A percentile compares a stretch with the other conserved stretches of the same genome.
Conservation (phyloP, 345 rosid species). For the Aegle marmelos region DNA sequence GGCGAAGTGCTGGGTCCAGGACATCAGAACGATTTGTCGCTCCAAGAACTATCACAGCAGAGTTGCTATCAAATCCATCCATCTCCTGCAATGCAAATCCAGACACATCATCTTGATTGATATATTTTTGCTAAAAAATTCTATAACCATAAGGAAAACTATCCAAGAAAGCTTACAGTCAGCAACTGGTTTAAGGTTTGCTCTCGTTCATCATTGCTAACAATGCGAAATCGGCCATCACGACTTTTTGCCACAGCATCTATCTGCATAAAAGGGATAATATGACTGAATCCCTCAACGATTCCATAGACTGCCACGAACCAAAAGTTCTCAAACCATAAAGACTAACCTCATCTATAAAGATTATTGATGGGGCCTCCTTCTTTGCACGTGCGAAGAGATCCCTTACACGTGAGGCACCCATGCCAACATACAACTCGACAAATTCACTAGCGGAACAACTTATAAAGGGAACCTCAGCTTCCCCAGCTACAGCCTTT, state of each 20-base stretch:
- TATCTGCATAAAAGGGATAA: constrained; percentile 49
- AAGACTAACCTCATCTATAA: constrained; percentile 80
- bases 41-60: constrained; percentile 96
- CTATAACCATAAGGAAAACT: background rate
- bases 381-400: constrained; percentile 95
- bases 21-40: constrained; percentile 98
- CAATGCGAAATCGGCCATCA: constrained; percentile 84
- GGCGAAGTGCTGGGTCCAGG: constrained; percentile 89
- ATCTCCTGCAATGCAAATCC: constrained; percentile 65
- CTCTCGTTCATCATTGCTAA: constrained; percentile 91
- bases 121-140: background rate
- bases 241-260: constrained; percentile 99
- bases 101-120: constrained; percentile 1
- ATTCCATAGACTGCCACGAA: background rate
- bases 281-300: constrained; percentile 4
- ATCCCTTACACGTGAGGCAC: constrained; percentile 98
- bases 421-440: constrained; percentile 95
- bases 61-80: constrained; percentile 98
- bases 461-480: constrained; percentile 93
- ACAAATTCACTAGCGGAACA: constrained; percentile 98
- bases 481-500: constrained; percentile 96
- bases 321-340: constrained; percentile 6
- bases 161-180: constrained; percentile 51
- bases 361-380: constrained; percentile 94
- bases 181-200: constrained; percentile 97